Conservation (phyloP, 2,329 filamentous ascomycete genomes). For the Sporothrix protearum region DNA sequence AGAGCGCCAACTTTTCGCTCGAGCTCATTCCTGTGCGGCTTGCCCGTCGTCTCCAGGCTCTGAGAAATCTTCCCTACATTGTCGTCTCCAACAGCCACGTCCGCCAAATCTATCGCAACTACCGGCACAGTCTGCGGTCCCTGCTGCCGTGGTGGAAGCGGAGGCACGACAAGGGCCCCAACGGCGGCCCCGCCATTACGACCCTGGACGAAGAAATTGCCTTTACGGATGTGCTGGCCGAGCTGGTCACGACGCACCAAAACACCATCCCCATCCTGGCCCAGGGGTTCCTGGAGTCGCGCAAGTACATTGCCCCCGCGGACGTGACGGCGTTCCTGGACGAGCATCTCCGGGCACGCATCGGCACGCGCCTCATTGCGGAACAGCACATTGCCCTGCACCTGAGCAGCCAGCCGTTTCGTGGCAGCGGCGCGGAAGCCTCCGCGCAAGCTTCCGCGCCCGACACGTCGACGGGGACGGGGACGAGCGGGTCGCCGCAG, state of each 20-base stretch:
- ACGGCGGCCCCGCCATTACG: conserved; percentile 42
- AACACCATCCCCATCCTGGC: conserved; percentile 94
- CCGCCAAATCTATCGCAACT: conserved; percentile 91
- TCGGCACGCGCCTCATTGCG: conserved; percentile 88
- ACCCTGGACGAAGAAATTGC: conserved; percentile 81
- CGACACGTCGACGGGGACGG: too few species aligned
- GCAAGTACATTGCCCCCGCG: conserved; percentile 76
- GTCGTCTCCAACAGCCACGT: conserved; percentile 98
- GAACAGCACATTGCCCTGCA: conserved; percentile 97
- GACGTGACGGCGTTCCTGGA: conserved; percentile 93
- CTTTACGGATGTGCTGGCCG: conserved; percentile 89
- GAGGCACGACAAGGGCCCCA: background rate
- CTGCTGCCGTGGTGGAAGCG: conserved; percentile 75
- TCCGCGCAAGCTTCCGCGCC: too few species aligned
- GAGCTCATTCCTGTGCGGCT: conserved; percentile 87
- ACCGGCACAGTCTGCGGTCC: conserved; percentile 86
- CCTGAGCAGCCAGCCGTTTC: conserved; percentile 64
- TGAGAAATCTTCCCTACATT: conserved; percentile 93
- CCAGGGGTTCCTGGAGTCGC: conserved; percentile 86
- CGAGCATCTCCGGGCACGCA: conserved; percentile 86
- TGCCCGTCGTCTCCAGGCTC: conserved; percentile 86
- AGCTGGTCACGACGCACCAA: conserved; percentile 89
- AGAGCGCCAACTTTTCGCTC: conserved; percentile 93
- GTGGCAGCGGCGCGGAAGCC: too few species aligned
- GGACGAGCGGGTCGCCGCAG: too few species aligned